Evolutionary conservation across 1,139 yeast genomes (phyloP).

Genomic region (Yamadazyma mexicana): DNA sequence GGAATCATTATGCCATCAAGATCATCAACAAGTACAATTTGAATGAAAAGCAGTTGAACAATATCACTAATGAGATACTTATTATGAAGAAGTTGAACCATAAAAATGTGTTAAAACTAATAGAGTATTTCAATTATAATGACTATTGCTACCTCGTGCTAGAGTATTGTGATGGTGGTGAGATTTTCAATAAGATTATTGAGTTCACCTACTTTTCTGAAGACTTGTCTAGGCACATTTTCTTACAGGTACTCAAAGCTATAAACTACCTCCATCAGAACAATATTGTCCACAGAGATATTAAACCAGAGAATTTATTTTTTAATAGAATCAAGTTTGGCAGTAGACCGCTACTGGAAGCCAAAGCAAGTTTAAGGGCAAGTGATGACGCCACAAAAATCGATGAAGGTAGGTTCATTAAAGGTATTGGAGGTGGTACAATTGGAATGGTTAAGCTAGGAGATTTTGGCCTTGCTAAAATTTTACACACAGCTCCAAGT

Average conservation of each 20-base stretch:
- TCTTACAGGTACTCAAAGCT: slow-evolving; percentile 81
- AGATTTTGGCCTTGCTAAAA: slow-evolving; percentile 91
- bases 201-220: slow-evolving; percentile 89
- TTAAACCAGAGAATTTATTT: slow-evolving; percentile 89
- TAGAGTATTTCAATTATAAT: slow-evolving; percentile 57
- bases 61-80: slow-evolving; percentile 80
- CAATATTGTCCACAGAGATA: slow-evolving; percentile 92
- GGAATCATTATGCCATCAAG: slow-evolving; percentile 73
- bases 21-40: slow-evolving; percentile 71
- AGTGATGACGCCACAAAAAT: slow-evolving; percentile 76
- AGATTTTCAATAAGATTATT: slow-evolving; percentile 90
- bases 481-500: slow-evolving; percentile 33
- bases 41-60: slow-evolving; percentile 47
- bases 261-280: slow-evolving; percentile 77
- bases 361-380: slow-evolving; percentile 47
- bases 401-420: slow-evolving; percentile 83
- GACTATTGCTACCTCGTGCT: slow-evolving; percentile 76
- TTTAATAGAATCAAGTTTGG: slow-evolving; percentile 50
- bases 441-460: slow-evolving; percentile 86
- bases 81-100: slow-evolving; percentile 77
- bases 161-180: slow-evolving; percentile 91
- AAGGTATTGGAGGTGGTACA: slow-evolving; percentile 86
- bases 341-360: slow-evolving; percentile 47
- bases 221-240: slow-evolving; percentile 79
- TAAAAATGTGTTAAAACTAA: slow-evolving; percentile 68